phyloP scores from a whole-genome alignment of 306 rosid species.

The Vigna trinervia region DNA sequence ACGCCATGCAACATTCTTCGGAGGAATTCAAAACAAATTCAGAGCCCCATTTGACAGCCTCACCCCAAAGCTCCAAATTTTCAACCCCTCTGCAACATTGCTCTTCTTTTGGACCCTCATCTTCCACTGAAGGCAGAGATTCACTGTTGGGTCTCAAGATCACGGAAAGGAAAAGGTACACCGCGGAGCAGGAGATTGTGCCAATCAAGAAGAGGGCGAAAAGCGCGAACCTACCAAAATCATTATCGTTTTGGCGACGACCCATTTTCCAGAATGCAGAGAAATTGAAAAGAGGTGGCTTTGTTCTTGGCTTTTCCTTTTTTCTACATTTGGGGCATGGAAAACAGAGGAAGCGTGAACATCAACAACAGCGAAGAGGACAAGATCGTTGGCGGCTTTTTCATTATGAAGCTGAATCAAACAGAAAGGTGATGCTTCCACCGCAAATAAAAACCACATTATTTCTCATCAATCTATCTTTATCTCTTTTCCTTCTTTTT shows the following conservation, averaged over 20 bases:
- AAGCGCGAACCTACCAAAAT: conserved; percentile 56
- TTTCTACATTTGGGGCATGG: not conserved
- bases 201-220: conserved; percentile 61
- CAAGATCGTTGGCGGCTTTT: conserved; percentile 27
- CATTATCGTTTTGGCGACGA: conserved; percentile 71
- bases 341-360: not conserved
- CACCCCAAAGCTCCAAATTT: conserved; percentile 86
- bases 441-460: conserved; percentile 28
- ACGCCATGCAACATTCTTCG: conserved; percentile 69
- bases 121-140: conserved; percentile 29
- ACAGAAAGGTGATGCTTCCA: conserved; percentile 17
- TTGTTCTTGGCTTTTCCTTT: not conserved
- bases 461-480: not conserved
- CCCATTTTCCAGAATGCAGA: conserved; percentile 56
- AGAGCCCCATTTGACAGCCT: conserved; percentile 77
- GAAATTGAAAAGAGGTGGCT: conserved; percentile 25
- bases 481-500: not conserved
- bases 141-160: conserved; percentile 22
- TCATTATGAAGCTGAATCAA: conserved; percentile 28
- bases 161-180: conserved; percentile 52
- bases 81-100: conserved; percentile 67
- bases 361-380: not conserved
- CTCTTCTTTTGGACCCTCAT: conserved; percentile 26
- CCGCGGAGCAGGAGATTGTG: conserved; percentile 60
- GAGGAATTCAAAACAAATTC: conserved; percentile 69